Percentiles rank a stretch among this genome's conserved stretches.
Evolutionary conservation across 2,329 filamentous ascomycete species (phyloP).

Genomic region (Madurella mycetomatis): DNA sequence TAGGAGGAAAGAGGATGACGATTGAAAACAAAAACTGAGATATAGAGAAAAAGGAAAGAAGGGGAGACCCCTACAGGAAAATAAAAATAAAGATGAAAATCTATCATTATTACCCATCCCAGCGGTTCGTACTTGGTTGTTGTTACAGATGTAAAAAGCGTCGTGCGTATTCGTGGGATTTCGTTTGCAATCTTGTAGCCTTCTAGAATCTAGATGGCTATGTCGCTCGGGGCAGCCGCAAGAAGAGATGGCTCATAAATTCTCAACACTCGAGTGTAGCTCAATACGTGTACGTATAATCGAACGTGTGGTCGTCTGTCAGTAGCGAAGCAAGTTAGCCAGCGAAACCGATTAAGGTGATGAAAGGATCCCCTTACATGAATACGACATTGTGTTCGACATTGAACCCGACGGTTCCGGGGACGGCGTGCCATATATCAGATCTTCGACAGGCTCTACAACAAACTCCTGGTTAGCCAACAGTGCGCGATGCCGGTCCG

Average conservation of each 20-base stretch:
- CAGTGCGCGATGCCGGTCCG: background rate
- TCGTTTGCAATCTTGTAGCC: too few relatives aligned
- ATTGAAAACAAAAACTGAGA: too few relatives aligned
- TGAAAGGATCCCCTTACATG: background rate
- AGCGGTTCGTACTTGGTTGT: background rate
- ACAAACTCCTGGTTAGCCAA: background rate
- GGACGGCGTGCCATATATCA: conserved; percentile 21
- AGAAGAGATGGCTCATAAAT: background rate
- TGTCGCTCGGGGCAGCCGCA: background rate
- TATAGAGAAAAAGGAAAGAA: too few relatives aligned
- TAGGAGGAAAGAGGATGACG: too few relatives aligned
- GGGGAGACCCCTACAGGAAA: too few relatives aligned
- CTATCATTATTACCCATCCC: background rate
- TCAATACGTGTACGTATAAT: conserved; percentile 9
- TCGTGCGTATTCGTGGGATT: too few relatives aligned
- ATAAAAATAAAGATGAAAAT: background rate
- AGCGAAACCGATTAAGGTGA: background rate
- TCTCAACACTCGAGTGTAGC: background rate
- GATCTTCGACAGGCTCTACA: conserved; percentile 19
- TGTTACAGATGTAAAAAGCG: background rate
- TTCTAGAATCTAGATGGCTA: too few relatives aligned
- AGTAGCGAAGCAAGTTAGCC: background rate
- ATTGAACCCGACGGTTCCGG: conserved; percentile 7
- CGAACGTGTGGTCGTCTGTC: conserved; percentile 8
- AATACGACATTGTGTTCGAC: background rate